Percentiles rank a stretch among this genome's conserved stretches.
These are phyloP conservation scores for Fusarium duplospermum DNA, from an alignment of 2,329 filamentous ascomycete genomes.

Conservation along the genomic window DNA sequence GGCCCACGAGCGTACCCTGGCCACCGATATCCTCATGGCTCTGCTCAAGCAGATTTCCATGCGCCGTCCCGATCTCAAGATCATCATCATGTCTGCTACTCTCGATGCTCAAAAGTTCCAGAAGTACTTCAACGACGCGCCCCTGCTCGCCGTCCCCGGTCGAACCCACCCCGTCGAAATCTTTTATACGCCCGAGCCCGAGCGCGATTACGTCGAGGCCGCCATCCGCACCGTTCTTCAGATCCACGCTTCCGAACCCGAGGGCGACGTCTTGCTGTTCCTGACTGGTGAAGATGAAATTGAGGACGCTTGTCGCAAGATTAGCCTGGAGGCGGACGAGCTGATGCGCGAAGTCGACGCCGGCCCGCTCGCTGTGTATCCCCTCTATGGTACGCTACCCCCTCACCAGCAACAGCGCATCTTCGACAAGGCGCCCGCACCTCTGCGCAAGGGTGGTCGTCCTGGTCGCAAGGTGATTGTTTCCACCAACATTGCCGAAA, in stretches of 20 bases:
- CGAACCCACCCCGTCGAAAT: constrained; percentile 97
- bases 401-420: constrained; percentile 95
- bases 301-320: constrained; percentile 94
- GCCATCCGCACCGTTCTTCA: constrained; percentile 94
- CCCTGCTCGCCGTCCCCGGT: constrained; percentile 91
- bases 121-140: constrained; percentile 94
- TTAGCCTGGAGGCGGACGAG: constrained; percentile 89
- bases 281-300: constrained; percentile 98
- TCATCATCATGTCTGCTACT: constrained; percentile 99
- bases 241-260: constrained; percentile 91
- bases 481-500: constrained; percentile 98
- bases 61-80: constrained; percentile 89
- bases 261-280: constrained; percentile 94
- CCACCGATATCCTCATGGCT: constrained; percentile 97
- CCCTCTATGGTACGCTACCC: constrained; percentile 92
- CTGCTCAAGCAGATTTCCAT: constrained; percentile 89
- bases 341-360: constrained; percentile 91
- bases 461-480: constrained; percentile 95
- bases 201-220: constrained; percentile 96
- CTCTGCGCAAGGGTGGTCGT: constrained; percentile 78
- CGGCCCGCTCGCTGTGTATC: constrained; percentile 89
- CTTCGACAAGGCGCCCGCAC: constrained; percentile 86
- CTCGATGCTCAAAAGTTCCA: constrained; percentile 98
- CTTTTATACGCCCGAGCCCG: constrained; percentile 96
- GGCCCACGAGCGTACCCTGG: constrained; percentile 96